phyloP scores from a whole-genome alignment of 129 eudicot species.

The carrot (Daucus carota) region DNA sequence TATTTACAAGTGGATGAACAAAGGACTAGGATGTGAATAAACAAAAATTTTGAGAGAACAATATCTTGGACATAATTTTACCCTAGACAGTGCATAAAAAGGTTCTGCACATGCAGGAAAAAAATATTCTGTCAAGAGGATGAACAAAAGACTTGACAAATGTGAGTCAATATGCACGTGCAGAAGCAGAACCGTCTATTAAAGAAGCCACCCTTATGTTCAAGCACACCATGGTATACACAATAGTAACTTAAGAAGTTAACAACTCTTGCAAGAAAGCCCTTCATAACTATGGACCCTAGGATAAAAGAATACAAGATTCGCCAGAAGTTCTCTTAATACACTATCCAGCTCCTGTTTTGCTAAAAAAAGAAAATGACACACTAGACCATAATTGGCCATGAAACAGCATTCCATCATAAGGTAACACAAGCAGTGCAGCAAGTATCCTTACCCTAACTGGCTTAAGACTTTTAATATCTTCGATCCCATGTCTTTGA shows the following conservation, averaged over 20 bases:
- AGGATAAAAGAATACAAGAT: neutral
- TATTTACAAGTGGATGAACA: neutral
- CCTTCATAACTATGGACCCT: neutral
- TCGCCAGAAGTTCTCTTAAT: neutral
- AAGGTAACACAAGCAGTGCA: neutral
- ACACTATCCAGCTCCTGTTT: neutral
- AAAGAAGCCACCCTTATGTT: neutral
- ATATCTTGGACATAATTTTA: too few relatives aligned
- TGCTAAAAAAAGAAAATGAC: neutral
- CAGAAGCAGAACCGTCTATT: neutral
- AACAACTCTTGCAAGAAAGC: neutral
- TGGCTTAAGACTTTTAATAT: slow-evolving; percentile 71
- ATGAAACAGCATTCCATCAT: neutral
- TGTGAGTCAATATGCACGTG: neutral
- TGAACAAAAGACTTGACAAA: neutral
- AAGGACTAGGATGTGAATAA: neutral
- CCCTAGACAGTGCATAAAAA: neutral
- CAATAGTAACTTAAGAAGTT: neutral
- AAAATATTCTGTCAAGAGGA: too few relatives aligned
- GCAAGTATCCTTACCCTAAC: slow-evolving; percentile 64
- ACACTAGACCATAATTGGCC: neutral
- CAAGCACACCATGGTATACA: neutral
- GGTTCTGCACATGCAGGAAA: neutral
- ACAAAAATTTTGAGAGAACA: too few relatives aligned
- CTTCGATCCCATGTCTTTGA: slow-evolving; percentile 80